Base-by-base conservation (phyloP, 164 flowering plant species). In the Piper betle region DNA sequence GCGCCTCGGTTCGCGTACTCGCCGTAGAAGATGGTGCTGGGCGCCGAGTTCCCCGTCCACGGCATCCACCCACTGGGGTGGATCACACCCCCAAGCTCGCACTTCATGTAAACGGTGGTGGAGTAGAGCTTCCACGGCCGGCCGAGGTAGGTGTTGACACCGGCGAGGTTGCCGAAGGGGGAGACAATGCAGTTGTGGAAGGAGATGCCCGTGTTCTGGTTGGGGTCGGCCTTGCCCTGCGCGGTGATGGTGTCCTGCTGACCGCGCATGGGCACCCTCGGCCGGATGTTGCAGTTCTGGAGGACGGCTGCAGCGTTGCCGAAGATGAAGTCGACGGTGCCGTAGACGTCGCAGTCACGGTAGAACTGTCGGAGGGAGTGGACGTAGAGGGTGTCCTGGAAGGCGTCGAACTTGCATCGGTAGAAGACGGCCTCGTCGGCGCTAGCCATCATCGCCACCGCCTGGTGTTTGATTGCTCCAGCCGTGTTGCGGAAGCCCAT, bases 41-140 rank as follows among this genome's bases (percentile, higher is more conserved):
- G 64, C 2, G 64, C 64, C 3, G 64, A 25, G 37, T 39, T 50
- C 6, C 64, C 64, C 5, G 37, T 48, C 64, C 64, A 62, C 25
- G 64, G 64, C 54, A 62, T 37, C 64, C 64, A 62, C 3, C 64
- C 64, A 6, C 56, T 50, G 6, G 64, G 64, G 33, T 48, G 18
- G 20, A 62, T 19, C 40, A 62, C 10, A 13, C 55, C 52, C 18
- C 55, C 64, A 19, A 62, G 37, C 42, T 37, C 17, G 5, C 57
- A 33, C 37, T 52, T 50, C 64, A 62, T 52, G 41, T 33, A 19
- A 2, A 62, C 18, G 55, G 55, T 52, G 17, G 64, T 62, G 17
- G 64, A 62, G 55, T 62, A 62, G 42, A 11, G 12, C 55, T 62
- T 62, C 64, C 64, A 62, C 20, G 64, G 64, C 64, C 64, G 52